Evolutionary conservation across 257 asterid species (phyloP), one percentile per base, ranked within the genome.

Genomic region (Solanum chmielewskii): DNA sequence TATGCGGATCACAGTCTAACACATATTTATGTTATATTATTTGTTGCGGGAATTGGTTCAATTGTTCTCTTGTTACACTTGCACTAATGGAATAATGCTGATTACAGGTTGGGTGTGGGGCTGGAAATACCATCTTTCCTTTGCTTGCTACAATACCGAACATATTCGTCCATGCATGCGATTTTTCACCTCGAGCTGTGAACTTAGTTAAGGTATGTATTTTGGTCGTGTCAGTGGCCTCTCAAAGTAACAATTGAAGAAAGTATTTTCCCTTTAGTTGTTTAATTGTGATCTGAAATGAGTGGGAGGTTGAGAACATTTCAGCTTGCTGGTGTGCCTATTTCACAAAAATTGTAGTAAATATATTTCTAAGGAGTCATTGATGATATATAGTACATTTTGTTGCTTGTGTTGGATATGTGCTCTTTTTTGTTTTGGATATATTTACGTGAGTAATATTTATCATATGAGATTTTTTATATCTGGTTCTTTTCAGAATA

Each of bases 31-130:
- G 42, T 16, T 29, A 5, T 80, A 80, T 80, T 80, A 27, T 15
- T 80, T 47, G 68, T 80, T 49, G 33, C 49, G 20, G 45, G 29
- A 80, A 18, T 49, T 81, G 69, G 29, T 49, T 49, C 69, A 29
- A 9, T 39, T 49, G 20, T 81, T 81, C 85, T 49, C 41, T 29
- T 31, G 41, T 80, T 29, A 29, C 69, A 29, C 29, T 18, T 81
- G 29, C 12, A 31, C 85, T 81, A 31, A 81, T 29, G 29, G 29
- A 47, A 9, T 86, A 47, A 76, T 87, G 62, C 66, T 89, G 64
- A 83, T 73, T 86, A 88, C 93, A 95, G 99, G 98, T 97, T 88
- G 99, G 99, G 74, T 97, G 99, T 89, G 99, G 99, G 85, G 99
- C 93, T 88, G 99, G 99, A 91, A 97, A 97, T 86, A 96, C 99